These are phyloP conservation scores for Lachnellula cervina DNA, from an alignment of 2,329 filamentous ascomycete species.

Conservation along the genomic window DNA sequence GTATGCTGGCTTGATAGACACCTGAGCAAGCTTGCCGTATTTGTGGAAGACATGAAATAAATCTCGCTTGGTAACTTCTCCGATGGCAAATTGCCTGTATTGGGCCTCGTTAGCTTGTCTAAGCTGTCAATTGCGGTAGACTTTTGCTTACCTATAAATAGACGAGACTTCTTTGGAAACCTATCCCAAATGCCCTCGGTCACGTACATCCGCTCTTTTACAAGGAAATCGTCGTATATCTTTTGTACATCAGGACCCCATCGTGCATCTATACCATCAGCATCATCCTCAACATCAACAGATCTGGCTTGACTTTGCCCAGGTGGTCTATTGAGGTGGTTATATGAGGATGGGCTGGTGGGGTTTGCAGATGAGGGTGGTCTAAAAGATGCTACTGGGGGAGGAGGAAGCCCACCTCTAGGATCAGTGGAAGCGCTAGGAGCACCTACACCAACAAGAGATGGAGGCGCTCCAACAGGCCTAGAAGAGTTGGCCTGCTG, in stretches of 20 bases:
- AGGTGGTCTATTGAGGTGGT: constrained; percentile 18
- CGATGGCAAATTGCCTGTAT: constrained; percentile 78
- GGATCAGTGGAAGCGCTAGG: constrained; percentile 32
- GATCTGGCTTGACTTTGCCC: constrained; percentile 16
- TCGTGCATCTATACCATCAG: constrained; percentile 29
- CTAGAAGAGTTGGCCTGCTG: constrained; percentile 27
- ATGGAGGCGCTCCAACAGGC: constrained; percentile 26
- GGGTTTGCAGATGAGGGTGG: constrained; percentile 19
- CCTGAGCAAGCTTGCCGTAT: constrained; percentile 84
- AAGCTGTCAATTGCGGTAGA: constrained; percentile 8
- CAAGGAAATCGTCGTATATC: constrained; percentile 67
- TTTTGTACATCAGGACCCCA: constrained; percentile 52
- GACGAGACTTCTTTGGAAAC: constrained; percentile 69
- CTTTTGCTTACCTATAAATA: constrained; percentile 68
- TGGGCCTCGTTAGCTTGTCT: constrained; percentile 26
- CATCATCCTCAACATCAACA: constrained; percentile 22
- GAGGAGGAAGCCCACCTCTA: constrained; percentile 31
- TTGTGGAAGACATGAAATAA: constrained; percentile 86
- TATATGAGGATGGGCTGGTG: constrained; percentile 20
- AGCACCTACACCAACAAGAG: constrained; percentile 30
- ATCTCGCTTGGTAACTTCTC: constrained; percentile 92
- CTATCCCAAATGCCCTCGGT: constrained; percentile 76
- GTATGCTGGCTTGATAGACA: constrained; percentile 94
- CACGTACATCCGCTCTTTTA: constrained; percentile 70
- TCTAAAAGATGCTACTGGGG: constrained; percentile 30